Conservation (phyloP, 73 alveolate species). For the Symbiodinium pilosum region DNA sequence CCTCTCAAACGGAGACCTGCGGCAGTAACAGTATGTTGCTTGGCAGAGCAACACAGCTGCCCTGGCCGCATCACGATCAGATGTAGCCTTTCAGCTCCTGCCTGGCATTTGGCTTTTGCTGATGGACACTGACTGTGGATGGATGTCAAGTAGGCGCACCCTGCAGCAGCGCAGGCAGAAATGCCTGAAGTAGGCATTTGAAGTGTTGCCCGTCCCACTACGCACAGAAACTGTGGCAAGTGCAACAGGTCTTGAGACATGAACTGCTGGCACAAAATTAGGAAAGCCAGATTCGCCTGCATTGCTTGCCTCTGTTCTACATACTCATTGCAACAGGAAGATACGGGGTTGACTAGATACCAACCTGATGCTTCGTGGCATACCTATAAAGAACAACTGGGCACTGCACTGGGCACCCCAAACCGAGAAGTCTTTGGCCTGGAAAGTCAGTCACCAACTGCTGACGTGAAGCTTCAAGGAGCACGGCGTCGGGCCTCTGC, state of each 20-base stretch:
- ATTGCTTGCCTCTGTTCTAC: background rate
- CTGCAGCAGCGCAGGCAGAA: slow-evolving; percentile 3
- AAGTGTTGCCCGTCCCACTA: no score
- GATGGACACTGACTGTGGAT: background rate
- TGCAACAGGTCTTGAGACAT: no score
- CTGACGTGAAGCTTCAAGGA: background rate
- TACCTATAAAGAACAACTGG: no score
- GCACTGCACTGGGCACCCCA: background rate
- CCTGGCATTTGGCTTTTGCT: background rate
- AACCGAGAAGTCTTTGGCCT: background rate
- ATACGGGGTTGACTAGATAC: no score
- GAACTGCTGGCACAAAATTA: no score
- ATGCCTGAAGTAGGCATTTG: background rate
- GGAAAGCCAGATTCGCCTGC: background rate
- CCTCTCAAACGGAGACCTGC: background rate
- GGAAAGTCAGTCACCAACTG: background rate
- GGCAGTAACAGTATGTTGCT: background rate
- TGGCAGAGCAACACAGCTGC: background rate
- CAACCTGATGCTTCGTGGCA: no score
- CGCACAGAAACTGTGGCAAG: no score
- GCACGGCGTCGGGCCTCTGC: background rate
- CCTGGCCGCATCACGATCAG: background rate
- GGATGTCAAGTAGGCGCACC: no score
- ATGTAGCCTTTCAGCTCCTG: background rate
- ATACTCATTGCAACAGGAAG: no score